Percentiles rank a stretch among this genome's conserved stretches.
Conservation (phyloP, 2,329 filamentous ascomycete genomes). For the Ophiostoma populinum region DNA sequence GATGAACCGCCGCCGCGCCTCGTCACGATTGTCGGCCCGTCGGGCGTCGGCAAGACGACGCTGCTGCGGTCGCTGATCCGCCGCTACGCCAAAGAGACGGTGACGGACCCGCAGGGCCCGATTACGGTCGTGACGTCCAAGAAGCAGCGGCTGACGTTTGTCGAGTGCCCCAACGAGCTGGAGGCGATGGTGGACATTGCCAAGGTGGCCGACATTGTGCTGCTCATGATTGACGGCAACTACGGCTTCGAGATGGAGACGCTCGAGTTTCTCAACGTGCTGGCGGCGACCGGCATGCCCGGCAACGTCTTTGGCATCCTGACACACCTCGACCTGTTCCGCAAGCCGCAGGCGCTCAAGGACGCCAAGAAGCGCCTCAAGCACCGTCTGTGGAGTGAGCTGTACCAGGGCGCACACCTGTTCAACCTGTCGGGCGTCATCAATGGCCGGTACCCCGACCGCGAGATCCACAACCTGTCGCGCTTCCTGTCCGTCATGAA, state of each 20-base stretch:
- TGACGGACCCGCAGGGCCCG: slow-evolving; percentile 76
- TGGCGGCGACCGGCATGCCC: slow-evolving; percentile 92
- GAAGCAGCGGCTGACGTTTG: slow-evolving; percentile 80
- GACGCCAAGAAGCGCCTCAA: slow-evolving; percentile 94
- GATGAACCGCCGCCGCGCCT: slow-evolving; percentile 90
- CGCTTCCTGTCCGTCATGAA: slow-evolving; percentile 98
- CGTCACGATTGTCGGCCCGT: slow-evolving; percentile 85
- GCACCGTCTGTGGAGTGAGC: slow-evolving; percentile 87
- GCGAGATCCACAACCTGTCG: slow-evolving; percentile 88
- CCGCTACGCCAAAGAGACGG: slow-evolving; percentile 87
- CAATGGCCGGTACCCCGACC: slow-evolving; percentile 90
- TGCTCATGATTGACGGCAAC: slow-evolving; percentile 97
- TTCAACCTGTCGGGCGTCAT: slow-evolving; percentile 95
- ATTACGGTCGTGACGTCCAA: slow-evolving; percentile 95
- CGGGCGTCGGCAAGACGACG: slow-evolving; percentile 22
- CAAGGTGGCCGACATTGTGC: slow-evolving; percentile 91
- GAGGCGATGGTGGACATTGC: slow-evolving; percentile 94
- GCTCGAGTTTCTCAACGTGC: slow-evolving; percentile 94
- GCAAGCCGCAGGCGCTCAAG: slow-evolving; percentile 79
- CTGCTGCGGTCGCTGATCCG: slow-evolving; percentile 66
- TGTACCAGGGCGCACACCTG: slow-evolving; percentile 91
- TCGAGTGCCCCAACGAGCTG: slow-evolving; percentile 94
- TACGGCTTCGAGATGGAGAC: slow-evolving; percentile 99
- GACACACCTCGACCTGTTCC: slow-evolving; percentile 89
- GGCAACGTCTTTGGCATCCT: slow-evolving; percentile 96